phyloP scores from a whole-genome alignment of 805 yeast genomes.

The Saccharomycopsis synnaedendra region DNA sequence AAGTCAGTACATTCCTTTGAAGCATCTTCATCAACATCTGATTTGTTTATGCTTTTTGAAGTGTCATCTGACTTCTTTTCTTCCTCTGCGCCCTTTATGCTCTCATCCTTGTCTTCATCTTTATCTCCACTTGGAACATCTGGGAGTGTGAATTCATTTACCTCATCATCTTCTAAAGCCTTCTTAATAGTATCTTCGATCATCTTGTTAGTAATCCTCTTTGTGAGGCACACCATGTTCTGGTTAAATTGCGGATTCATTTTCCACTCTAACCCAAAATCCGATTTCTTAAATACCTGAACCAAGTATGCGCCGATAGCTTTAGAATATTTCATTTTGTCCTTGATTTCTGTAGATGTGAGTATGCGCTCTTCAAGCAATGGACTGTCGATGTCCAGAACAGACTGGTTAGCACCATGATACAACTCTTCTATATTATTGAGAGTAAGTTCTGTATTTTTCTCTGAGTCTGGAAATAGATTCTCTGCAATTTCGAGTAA shows the following conservation, averaged over 20 bases:
- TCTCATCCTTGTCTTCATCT: background rate
- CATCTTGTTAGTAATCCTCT: background rate
- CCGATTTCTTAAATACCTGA: too few species aligned
- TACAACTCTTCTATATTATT: conserved; percentile 5
- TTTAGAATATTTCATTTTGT: too few species aligned
- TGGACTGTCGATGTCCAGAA: too few species aligned
- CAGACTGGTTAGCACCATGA: background rate
- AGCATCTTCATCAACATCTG: too few species aligned
- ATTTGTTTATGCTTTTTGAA: too few species aligned
- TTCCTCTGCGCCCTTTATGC: background rate
- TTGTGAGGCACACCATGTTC: too few species aligned
- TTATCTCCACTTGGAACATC: background rate
- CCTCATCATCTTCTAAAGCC: background rate
- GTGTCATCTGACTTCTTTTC: too few species aligned
- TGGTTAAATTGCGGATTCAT: background rate
- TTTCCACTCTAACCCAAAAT: too few species aligned
- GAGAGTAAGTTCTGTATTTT: background rate
- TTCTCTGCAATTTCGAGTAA: conserved; percentile 6
- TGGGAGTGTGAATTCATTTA: background rate
- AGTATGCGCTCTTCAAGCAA: too few species aligned
- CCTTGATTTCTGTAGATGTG: too few species aligned
- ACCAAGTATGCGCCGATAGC: too few species aligned
- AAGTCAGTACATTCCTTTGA: too few species aligned
- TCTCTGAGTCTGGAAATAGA: conserved; percentile 2
- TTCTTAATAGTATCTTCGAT: background rate